Evolutionary conservation across 202 grass and related monocot genomes (phyloP), one percentile per base, ranked within the genome.

Genomic region (Sporobolus alterniflorus): DNA sequence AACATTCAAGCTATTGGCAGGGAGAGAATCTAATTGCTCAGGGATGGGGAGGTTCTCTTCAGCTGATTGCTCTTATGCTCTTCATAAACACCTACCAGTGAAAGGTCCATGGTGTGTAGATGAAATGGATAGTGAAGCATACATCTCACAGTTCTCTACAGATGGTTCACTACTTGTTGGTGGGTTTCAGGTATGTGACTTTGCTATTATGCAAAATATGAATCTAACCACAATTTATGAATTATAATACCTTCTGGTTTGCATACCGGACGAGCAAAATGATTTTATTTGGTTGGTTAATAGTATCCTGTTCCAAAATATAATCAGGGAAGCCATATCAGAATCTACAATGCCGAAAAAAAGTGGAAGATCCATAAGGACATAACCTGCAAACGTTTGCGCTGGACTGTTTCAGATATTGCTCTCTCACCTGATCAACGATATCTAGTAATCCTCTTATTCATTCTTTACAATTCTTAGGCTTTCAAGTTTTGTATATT

Each of bases 101-200:
- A 86, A 84, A 57, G 74, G 74, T 22, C 83, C 89, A 22, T 85
- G 80, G 75, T 26, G 34, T 12, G 46, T 85, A 42, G 86, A 94
- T 59, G 54, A 57, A 31, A 78, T 89, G 75, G 61, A 87, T 40
- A 89, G 92, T 71, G 89, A 89, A 79, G 92, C 83, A 56, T 94
- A 94, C 66, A 77, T 91, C 28, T 94, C 92, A 29, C 86, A 84
- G 40, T 94, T 91, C 67, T 94, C 92, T 28, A 11, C 64, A 75
- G 92, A 94, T 85, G 92, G 92, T 65, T 94, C 92, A 33, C 83
- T 89, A 60, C 83, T n/a, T n/a, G n/a, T 94, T 73, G 86, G 62
- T 63, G 92, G 86, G 7, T 91, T 84, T 44, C 75, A 72, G 92
- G 92, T 94, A 87, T 67, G 74, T 51, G 21, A 43, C 76, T 52